phyloP scores from a whole-genome alignment of 2,329 filamentous ascomycete genomes.

The Fusarium bulbicola region DNA sequence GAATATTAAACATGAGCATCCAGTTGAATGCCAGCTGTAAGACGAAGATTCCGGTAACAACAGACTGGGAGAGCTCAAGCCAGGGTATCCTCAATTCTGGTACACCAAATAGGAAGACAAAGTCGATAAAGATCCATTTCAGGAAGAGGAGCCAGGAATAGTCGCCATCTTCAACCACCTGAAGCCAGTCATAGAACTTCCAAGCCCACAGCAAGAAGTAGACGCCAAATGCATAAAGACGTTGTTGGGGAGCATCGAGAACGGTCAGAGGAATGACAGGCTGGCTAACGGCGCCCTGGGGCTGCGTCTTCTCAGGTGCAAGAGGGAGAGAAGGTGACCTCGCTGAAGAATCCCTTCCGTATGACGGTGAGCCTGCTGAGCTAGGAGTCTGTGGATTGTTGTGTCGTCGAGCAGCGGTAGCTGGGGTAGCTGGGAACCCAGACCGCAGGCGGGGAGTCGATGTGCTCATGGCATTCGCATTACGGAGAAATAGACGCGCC shows the following conservation, averaged over 20 bases:
- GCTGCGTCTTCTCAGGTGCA: slow-evolving; percentile 55
- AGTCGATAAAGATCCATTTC: slow-evolving; percentile 93
- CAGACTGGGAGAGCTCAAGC: slow-evolving; percentile 87
- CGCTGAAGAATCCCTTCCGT: slow-evolving; percentile 41
- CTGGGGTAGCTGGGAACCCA: slow-evolving; percentile 81
- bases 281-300: slow-evolving; percentile 44
- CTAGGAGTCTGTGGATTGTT: slow-evolving; percentile 47
- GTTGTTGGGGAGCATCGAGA: slow-evolving; percentile 89
- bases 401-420: slow-evolving; percentile 53
- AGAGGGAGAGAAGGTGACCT: slow-evolving; percentile 54
- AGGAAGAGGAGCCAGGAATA: slow-evolving; percentile 90
- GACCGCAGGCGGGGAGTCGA: slow-evolving; percentile 82
- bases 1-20: slow-evolving; percentile 92
- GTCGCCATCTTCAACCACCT: slow-evolving; percentile 80
- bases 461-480: slow-evolving; percentile 85
- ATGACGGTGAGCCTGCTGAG: slow-evolving; percentile 44
- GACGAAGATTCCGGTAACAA: slow-evolving; percentile 75
- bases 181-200: slow-evolving; percentile 87
- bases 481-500: slow-evolving; percentile 48
- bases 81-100: slow-evolving; percentile 93
- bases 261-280: slow-evolving; percentile 84
- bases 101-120: slow-evolving; percentile 84
- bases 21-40: slow-evolving; percentile 78
- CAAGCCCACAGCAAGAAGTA: slow-evolving; percentile 81
- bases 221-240: slow-evolving; percentile 84